Conservation (phyloP, 441 rosid species). For the Corymbia calophylla region DNA sequence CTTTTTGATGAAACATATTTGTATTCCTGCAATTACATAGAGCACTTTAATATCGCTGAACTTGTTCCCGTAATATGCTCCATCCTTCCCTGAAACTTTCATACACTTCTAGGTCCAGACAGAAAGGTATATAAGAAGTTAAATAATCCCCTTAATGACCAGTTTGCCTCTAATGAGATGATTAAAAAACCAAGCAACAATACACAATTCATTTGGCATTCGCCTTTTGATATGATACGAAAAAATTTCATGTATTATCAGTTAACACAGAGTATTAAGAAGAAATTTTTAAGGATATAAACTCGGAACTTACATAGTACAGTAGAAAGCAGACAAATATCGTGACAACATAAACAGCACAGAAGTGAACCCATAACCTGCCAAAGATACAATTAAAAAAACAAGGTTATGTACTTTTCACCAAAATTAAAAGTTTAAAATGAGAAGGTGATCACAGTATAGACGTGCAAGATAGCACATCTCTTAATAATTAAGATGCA, state of each 20-base stretch:
- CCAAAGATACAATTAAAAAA: conserved; percentile 5
- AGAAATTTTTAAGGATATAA: background rate
- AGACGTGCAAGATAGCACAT: background rate
- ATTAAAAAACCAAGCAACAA: background rate
- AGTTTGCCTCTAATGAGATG: background rate
- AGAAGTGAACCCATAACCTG: conserved; percentile 96
- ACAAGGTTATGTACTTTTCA: background rate
- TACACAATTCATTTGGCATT: background rate
- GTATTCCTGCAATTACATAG: conserved; percentile 49
- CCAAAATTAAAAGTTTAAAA: background rate
- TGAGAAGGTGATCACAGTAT: background rate
- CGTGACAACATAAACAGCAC: conserved; percentile 71
- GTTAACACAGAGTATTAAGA: background rate
- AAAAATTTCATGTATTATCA: background rate
- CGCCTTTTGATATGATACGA: background rate
- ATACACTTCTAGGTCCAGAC: background rate
- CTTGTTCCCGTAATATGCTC: background rate
- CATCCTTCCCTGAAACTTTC: background rate
- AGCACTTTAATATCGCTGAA: background rate
- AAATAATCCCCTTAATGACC: background rate
- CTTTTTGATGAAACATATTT: conserved; percentile 68
- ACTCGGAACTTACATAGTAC: conserved; percentile 46
- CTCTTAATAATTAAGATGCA: background rate
- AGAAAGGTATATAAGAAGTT: background rate
- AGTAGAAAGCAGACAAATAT: conserved; percentile 73